Evolutionary conservation across 2,329 filamentous ascomycete genomes (phyloP), one percentile per base, ranked within the genome.

Genomic region (Nectriaceae sp.): DNA sequence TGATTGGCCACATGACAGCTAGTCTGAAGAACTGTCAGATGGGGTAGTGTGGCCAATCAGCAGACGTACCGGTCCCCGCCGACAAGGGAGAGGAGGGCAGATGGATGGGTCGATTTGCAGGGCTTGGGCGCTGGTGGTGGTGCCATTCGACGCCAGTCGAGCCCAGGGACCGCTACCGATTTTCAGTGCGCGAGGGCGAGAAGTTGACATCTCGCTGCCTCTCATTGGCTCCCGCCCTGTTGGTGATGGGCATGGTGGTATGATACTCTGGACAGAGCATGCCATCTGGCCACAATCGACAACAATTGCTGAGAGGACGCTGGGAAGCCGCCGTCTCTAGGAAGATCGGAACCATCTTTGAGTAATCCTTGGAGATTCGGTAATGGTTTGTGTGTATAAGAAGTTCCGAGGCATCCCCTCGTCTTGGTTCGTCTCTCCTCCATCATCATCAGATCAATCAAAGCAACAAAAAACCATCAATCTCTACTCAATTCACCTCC

Each of bases 231-330:
- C 11, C 26, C 22, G 24, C 11, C n/a, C 15, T 24, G 40, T 33
- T 36, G 47, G 47, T 46, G 18, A 21, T 39, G 20, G 37, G 8
- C 19, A 6, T 21, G 43, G 52, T 63, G 60, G 60, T 45, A 63
- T 58, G 60, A 63, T 63, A 31, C 42, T 42, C 47, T 57, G 45
- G 50, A 55, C 46, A 52, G 53, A 53, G 54, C 47, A 54, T 53
- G 52, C 46, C 57, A 63, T 63, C 60, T 63, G 60, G 59, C 60
- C 59, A 63, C 46, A 50, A 62, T 62, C 59, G 53, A 49, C 52
- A 47, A 43, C 40, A 42, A 48, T 54, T 59, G 56, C 46, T 60
- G 40, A 42, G 40, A 39, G 46, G 52, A 46, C 26, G 44, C 42
- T 62, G 60, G 60, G 58, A 61, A 41, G 40, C 59, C 55, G 57